A percentile compares a stretch with the other conserved stretches of the same genome.
phyloP scores from a whole-genome alignment of 257 asterid species.

The Mitragyna speciosa region DNA sequence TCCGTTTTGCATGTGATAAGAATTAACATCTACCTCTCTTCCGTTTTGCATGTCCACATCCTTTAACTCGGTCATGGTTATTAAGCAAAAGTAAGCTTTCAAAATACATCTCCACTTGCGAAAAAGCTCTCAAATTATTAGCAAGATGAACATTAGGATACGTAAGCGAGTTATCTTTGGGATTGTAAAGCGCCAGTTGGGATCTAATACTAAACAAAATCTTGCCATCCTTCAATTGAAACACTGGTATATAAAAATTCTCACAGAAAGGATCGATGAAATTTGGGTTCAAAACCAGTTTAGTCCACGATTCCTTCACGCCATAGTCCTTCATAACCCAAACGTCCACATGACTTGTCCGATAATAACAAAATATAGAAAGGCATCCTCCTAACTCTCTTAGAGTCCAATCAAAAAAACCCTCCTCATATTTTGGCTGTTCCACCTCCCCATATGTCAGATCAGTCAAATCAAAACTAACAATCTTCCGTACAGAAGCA shows the following conservation, averaged over 20 bases:
- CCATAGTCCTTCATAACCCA: constrained; percentile 41
- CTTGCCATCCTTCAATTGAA: constrained; percentile 26
- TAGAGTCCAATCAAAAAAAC: neutral
- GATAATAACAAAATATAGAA: neutral
- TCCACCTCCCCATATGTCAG: constrained; percentile 30
- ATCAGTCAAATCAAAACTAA: constrained; percentile 36
- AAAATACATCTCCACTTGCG: constrained; percentile 9
- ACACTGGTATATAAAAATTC: neutral
- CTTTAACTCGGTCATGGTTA: neutral
- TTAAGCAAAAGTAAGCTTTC: constrained; percentile 42
- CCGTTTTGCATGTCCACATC: neutral
- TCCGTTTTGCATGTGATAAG: neutral
- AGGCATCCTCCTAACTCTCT: constrained; percentile 17
- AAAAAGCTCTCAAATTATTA: neutral
- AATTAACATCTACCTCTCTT: neutral
- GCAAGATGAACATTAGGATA: constrained; percentile 28
- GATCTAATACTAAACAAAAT: constrained; percentile 35
- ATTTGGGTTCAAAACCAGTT: constrained; percentile 28
- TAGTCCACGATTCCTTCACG: constrained; percentile 34
- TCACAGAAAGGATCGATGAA: constrained; percentile 24
- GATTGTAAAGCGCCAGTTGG: constrained; percentile 29
- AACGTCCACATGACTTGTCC: constrained; percentile 18
- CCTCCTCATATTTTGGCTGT: neutral
- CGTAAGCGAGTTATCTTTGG: constrained; percentile 27
- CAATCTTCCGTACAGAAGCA: too few species aligned